Base-by-base conservation (phyloP, 2,329 filamentous ascomycete genomes). In the Aspergillus felis region DNA sequence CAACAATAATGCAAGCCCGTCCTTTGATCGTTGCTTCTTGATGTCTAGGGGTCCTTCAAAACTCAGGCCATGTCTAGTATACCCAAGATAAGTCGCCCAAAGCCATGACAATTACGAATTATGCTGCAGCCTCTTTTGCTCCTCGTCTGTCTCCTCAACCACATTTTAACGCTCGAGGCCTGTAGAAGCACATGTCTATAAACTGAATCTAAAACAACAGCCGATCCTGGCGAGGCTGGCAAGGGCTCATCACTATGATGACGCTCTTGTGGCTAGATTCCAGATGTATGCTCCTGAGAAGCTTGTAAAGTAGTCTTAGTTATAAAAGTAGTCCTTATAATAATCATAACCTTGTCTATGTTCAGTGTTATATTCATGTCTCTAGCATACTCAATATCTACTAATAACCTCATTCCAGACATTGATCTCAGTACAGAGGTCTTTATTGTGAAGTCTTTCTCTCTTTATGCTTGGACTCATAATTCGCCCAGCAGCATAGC, bases 391-490 rank as follows among this genome's bases (percentile, higher is more conserved):
- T 62, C 62, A 29, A 69, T 63, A 20, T 64, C 64, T 12, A 55
- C 64, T 4, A 50, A 59, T 4, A 50, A 69, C 24, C 57, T 75
- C 46, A 57, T 69, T 14, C 8, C 32, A 22, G 55, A 62, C 7
- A 76, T 76, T 46, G 17, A 69, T 0, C 52, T 71, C 27, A 61
- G 65, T 28, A 29, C 53, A 0, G 70, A 74, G 58, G 68, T 67
- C 9, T 60, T 60, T 17, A 71, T 63, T 9, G 61, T 25, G 74
- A 3, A 73, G 72, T 3, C 57, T 76, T 10, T 74, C 72, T 3
- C 62, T 76, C 17, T 76, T 74, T 52, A 66, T 75, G 2, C 61
- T 76, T 2, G 73, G 74, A 4, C 74, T 74, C 53, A 71, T 71
- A 28, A 67, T 74, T 48, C 73, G 74, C 2, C 74, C 73, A 0